Base-by-base conservation (phyloP, 2,329 filamentous ascomycete genomes). In the Claviceps sp. region DNA sequence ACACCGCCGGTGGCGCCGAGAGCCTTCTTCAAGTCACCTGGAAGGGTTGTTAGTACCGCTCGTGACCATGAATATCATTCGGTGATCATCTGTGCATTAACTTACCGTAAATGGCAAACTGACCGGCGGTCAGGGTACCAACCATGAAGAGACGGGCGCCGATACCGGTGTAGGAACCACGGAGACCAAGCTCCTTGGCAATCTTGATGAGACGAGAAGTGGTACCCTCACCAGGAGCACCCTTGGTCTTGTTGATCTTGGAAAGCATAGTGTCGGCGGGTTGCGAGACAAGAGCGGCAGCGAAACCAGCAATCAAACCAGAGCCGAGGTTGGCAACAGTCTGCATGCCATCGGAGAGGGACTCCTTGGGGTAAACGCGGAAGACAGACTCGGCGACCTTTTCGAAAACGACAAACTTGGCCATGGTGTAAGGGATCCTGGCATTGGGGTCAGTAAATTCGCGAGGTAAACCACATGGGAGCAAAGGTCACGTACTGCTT, bases 231-330 rank as follows among this genome's bases (percentile, higher is more conserved):
- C 88, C 88, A 60, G 88, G 87, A 55, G 82, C 76, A 73, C 87
- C 88, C 77, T 88, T 83, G 73, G 85, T 88, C 85, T 93, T 93
- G 85, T 94, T 94, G 79, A 94, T 93, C 82, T 91, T 93, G 74
- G 81, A 86, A 59, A 94, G 83, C 88, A 94, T 94, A 67, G 88
- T 94, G 71, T 94, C 88, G 69, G 88, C 88, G 62, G 88, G 88
- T 76, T 94, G 88, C 57, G 88, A 94, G 68, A 94, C 79, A 63
- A 91, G 69, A 67, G 88, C 88, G 63, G 88, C 88, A 63, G 87
- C 88, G 74, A 94, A 89, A 85, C 88, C 70, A 57, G 70, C 70
- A 56, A 72, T 66, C 57, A 73, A 65, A 69, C 70, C 70, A 54
- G 70, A 70, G 61, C 69, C 70, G 79, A 94, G 77, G 81, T 94